A percentile compares a stretch with the other conserved stretches of the same genome.
phyloP scores from a whole-genome alignment of 2,329 filamentous ascomycete genomes.

The Pezicula rhizophila region DNA sequence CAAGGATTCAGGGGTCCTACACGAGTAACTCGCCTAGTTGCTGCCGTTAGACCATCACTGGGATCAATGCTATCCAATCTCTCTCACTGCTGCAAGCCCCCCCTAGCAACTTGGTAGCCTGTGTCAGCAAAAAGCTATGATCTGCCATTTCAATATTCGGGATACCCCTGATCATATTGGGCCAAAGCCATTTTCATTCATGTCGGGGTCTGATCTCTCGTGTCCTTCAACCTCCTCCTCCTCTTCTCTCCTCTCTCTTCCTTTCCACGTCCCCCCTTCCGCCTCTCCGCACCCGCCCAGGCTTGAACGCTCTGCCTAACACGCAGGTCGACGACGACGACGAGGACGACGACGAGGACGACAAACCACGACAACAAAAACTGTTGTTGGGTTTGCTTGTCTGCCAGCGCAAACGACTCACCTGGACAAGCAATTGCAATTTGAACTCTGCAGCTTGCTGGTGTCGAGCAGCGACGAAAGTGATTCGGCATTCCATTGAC shows the following conservation, averaged over 20 bases:
- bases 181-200: neutral
- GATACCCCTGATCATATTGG: neutral
- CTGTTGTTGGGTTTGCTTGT: too few relatives aligned
- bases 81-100: too few relatives aligned
- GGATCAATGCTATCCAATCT: too few relatives aligned
- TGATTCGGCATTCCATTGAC: neutral
- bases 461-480: conserved; percentile 12
- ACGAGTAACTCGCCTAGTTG: too few relatives aligned
- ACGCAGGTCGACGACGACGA: too few relatives aligned
- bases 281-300: conserved; percentile 13
- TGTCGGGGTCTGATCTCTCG: conserved; percentile 9
- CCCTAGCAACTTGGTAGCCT: too few relatives aligned
- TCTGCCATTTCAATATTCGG: neutral
- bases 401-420: too few relatives aligned
- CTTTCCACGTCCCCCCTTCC: conserved; percentile 11
- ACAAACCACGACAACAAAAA: too few relatives aligned
- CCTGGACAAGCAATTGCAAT: conserved; percentile 1
- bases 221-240: conserved; percentile 7
- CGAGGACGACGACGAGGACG: too few relatives aligned
- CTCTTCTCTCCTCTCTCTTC: conserved; percentile 10
- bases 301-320: too few relatives aligned
- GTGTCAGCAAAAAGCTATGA: neutral
- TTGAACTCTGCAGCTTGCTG: conserved; percentile 20
- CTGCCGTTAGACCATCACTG: too few relatives aligned
- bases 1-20: too few relatives aligned